Percentiles rank a stretch among this genome's conserved stretches.
Conservation (phyloP, 176 grass and related monocot genomes). For the Oryza australiensis region DNA sequence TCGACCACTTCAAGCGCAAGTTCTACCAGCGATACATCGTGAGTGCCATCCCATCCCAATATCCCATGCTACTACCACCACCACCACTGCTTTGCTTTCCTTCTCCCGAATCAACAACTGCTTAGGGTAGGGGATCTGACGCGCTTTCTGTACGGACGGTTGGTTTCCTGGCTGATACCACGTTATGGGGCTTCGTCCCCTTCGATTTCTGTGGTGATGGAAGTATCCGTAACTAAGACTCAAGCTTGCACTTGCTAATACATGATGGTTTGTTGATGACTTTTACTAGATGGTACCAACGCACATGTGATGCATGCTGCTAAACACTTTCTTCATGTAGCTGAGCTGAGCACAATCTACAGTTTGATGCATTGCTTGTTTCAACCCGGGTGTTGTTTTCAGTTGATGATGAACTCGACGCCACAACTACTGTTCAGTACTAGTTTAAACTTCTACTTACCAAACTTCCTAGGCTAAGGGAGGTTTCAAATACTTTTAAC, state of each 20-base stretch:
- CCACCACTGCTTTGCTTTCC: neutral
- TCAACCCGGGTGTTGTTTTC: no score
- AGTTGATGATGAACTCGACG: neutral
- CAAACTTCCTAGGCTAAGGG: neutral
- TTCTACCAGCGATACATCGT: constrained; percentile 81
- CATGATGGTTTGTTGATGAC: neutral
- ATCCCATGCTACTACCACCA: neutral
- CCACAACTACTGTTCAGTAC: neutral
- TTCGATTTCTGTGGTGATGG: neutral
- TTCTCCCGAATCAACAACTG: no score
- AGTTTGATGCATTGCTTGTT: neutral
- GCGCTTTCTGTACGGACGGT: constrained; percentile 1
- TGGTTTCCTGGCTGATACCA: neutral
- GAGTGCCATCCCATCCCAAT: neutral
- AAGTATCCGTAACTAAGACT: neutral
- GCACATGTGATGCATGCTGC: neutral
- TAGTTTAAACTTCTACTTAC: neutral
- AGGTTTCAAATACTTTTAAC: neutral
- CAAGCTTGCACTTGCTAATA: neutral
- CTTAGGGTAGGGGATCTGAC: constrained; percentile 2
- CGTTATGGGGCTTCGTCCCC: neutral
- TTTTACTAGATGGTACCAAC: neutral
- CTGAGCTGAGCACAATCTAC: neutral
- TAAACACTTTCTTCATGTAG: neutral
- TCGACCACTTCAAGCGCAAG: constrained; percentile 88